Conservation (phyloP, 768 basidiomycete species). For the Termitomyces sp. region DNA sequence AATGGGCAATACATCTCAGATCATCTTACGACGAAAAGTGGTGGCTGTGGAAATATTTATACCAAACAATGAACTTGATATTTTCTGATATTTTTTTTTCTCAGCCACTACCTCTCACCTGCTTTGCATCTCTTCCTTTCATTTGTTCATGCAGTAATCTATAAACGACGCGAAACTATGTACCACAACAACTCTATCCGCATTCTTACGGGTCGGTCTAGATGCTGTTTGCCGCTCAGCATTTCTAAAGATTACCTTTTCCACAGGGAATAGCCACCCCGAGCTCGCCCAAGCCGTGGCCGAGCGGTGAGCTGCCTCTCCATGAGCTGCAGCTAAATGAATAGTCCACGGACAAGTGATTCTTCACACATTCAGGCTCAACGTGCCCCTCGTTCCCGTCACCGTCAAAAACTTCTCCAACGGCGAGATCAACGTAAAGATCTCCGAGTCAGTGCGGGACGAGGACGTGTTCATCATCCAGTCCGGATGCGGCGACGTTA, state of each 20-base stretch:
- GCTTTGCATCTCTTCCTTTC: slow-evolving; percentile 22
- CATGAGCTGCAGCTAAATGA: slow-evolving; percentile 30
- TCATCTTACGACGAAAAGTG: neutral
- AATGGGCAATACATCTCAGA: slow-evolving; percentile 8
- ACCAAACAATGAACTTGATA: slow-evolving; percentile 25
- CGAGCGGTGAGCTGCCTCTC: slow-evolving; percentile 84
- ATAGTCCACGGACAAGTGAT: slow-evolving; percentile 47
- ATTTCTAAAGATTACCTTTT: slow-evolving; percentile 13
- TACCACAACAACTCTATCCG: slow-evolving; percentile 79
- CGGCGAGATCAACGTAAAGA: slow-evolving; percentile 93
- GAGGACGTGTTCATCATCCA: slow-evolving; percentile 99
- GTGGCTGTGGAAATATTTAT: slow-evolving; percentile 47
- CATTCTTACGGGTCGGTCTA: slow-evolving; percentile 60
- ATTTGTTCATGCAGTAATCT: slow-evolving; percentile 34
- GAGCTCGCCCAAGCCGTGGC: slow-evolving; percentile 94
- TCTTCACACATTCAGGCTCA: slow-evolving; percentile 61
- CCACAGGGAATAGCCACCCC: slow-evolving; percentile 93
- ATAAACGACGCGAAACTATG: slow-evolving; percentile 34
- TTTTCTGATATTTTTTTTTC: slow-evolving; percentile 28
- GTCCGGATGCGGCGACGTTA: slow-evolving; percentile 82
- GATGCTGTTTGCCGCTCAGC: neutral
- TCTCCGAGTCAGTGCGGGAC: slow-evolving; percentile 92
- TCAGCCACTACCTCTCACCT: slow-evolving; percentile 20
- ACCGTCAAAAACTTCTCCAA: slow-evolving; percentile 90
- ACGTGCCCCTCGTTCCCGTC: slow-evolving; percentile 80